Base-by-base conservation (phyloP, 1,139 yeast genomes). In the Suhomyces wounanorum region DNA sequence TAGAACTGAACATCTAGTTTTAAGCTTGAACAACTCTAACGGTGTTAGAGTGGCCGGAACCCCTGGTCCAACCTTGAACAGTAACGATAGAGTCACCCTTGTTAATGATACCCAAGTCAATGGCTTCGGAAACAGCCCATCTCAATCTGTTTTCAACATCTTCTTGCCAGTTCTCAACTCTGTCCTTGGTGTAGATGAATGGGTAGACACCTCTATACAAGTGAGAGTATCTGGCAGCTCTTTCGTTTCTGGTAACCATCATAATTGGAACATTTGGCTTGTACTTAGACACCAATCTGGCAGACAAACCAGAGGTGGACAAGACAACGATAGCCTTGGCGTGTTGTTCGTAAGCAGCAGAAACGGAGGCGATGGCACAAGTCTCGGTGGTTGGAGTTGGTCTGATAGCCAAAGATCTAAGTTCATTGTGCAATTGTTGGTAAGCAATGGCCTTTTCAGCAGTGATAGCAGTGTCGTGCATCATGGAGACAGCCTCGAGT, bases 131-230 rank as follows among this genome's bases (percentile, higher is more conserved):
- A 73, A 94, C 88, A 71, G 97, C 98, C 87, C 89, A 88, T 77
- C 89, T 83, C 73, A 94, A 85, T 81, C 99, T 89, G 72, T 80
- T 82, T 81, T 94, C 98, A 60, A 94, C 97, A 76, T 94, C 99
- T 69, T 85, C 87, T 73, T 91, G 91, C 99, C 99, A 94, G 83
- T 89, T 86, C 63, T 82, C 83, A 60, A 84, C 83, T 67, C 82
- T 78, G 43, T 79, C 81, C 72, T 82, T 77, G 56, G 78, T 73
- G 81, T 89, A 94, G 62, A 90, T 82, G 78, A 92, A 92, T 69
- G 99, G 99, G 78, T 92, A 94, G 59, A 94, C 99, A 75, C 99
- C 99, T 78, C 99, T 88, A 82, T 89, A 90, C 73, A 94, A 82
- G 79, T 94, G 99, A 62, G 94, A 85, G 78, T 85, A 91, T 78